Conservation (phyloP, 805 yeast species). For the Monosporozyma siamensis region DNA sequence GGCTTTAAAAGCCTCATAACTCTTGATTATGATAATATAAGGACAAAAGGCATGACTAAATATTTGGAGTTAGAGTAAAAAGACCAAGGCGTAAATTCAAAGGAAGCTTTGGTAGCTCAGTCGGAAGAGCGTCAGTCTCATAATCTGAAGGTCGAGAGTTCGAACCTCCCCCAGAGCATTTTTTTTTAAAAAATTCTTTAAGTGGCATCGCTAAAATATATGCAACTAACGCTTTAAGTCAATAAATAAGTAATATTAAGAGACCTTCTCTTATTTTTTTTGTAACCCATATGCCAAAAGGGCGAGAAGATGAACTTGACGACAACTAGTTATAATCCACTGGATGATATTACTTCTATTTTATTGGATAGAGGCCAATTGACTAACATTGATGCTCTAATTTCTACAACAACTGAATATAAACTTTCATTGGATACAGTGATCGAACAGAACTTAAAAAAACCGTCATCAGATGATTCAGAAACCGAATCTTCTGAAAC, state of each 20-base stretch:
- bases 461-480: neutral
- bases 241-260: too few relatives aligned
- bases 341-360: slow-evolving; percentile 41
- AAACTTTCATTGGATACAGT: slow-evolving; percentile 40
- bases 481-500: neutral
- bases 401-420: slow-evolving; percentile 42
- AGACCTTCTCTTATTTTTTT: neutral
- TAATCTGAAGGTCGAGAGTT: slow-evolving; percentile 41
- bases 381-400: slow-evolving; percentile 40
- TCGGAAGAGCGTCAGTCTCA: slow-evolving; percentile 44
- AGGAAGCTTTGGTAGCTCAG: slow-evolving; percentile 40
- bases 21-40: too few relatives aligned
- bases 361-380: slow-evolving; percentile 45
- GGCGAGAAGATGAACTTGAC: slow-evolving; percentile 20
- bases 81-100: too few relatives aligned
- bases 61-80: too few relatives aligned
- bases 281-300: neutral
- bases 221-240: too few relatives aligned
- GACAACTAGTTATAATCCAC: slow-evolving; percentile 42
- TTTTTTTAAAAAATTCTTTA: slow-evolving; percentile 8
- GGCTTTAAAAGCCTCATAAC: too few relatives aligned
- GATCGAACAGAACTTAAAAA: slow-evolving; percentile 23
- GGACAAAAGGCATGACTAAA: too few relatives aligned
- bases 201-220: too few relatives aligned
- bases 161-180: slow-evolving; percentile 39